Evolutionary conservation across 352 stramenopile genomes (phyloP), one percentile per base, ranked within the genome.

Genomic region (Phytophthora melonis): DNA sequence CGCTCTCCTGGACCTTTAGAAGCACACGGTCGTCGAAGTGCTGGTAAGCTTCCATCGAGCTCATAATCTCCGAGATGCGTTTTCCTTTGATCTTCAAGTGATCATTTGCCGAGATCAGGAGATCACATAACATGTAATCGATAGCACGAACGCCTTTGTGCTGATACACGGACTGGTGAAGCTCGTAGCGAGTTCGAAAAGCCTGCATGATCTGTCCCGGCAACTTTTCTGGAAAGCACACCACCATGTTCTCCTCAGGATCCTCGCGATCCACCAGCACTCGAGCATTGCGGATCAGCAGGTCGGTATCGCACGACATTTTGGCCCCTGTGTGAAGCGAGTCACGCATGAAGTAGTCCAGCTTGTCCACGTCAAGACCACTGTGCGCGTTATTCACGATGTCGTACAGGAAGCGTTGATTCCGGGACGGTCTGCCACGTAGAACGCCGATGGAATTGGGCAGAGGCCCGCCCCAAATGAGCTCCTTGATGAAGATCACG

Each of bases 341-440:
- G 56, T 98, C 93, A 8, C 93, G 87, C 73, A 95, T 82, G 53
- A 97, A 96, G 58, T 98, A 98, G 65, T 97, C 93, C 2, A 98
- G 77, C 69, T 97, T 98, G 78, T 97, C 93, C 8, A 97, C 90
- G 50, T 98, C 93, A 0, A 98, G 72, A 11, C 90, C 91, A 47
- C 87, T 97, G 16, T 88, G 78, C 3, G 89, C 76, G 66, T 98
- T 98, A 63, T 96, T 97, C 25, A 98, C 90, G 62, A 98, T 88
- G 66, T 97, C 86, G 72, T 97, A 98, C 41, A 97, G 61, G 58
- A 97, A 98, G 1, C 65, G 68, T 45, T 92, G 78, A 19, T 82
- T 59, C 10, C 73, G 72, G 54, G 68, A 72, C 4, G 82, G 77
- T 0, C 88, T 81, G 36, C 87, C 87, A n/a, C 55, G 59, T 1